Percentiles rank a stretch among this genome's conserved stretches.
phyloP scores from a whole-genome alignment of 805 yeast genomes.

The Ogataea allantospora region DNA sequence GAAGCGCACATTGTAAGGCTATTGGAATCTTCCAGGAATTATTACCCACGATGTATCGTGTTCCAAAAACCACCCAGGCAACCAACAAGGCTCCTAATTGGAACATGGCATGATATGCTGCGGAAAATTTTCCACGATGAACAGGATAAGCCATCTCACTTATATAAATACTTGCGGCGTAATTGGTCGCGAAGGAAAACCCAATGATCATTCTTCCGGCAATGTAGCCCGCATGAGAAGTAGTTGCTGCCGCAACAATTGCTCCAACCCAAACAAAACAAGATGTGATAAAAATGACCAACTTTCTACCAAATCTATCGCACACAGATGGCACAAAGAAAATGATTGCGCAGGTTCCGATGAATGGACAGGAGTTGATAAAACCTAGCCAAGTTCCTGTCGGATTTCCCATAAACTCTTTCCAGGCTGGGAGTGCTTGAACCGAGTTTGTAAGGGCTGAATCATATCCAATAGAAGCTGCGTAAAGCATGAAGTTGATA shows the following conservation, averaged over 20 bases:
- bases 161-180: slow-evolving; percentile 19
- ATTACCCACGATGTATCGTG: slow-evolving; percentile 27
- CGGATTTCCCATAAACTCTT: slow-evolving; percentile 16
- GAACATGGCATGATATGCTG: slow-evolving; percentile 41
- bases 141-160: slow-evolving; percentile 38
- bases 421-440: slow-evolving; percentile 20
- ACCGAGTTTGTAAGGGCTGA: slow-evolving; percentile 20
- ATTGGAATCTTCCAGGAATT: slow-evolving; percentile 41
- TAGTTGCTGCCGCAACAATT: slow-evolving; percentile 21
- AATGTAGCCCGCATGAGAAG: slow-evolving; percentile 18
- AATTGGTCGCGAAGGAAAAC: slow-evolving; percentile 17
- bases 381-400: slow-evolving; percentile 22
- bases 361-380: slow-evolving; percentile 20
- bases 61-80: slow-evolving; percentile 43
- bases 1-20: slow-evolving; percentile 39
- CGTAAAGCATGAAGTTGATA: slow-evolving; percentile 17
- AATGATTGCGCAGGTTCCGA: slow-evolving; percentile 20
- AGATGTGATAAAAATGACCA: slow-evolving; percentile 12
- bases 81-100: slow-evolving; percentile 43
- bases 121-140: slow-evolving; percentile 31
- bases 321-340: slow-evolving; percentile 19
- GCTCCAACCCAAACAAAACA: slow-evolving; percentile 18
- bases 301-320: slow-evolving; percentile 20
- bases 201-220: slow-evolving; percentile 20
- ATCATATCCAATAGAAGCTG: slow-evolving; percentile 22